Conservation (phyloP, 176 grass and related monocot species). For the Oryza glaberrima region DNA sequence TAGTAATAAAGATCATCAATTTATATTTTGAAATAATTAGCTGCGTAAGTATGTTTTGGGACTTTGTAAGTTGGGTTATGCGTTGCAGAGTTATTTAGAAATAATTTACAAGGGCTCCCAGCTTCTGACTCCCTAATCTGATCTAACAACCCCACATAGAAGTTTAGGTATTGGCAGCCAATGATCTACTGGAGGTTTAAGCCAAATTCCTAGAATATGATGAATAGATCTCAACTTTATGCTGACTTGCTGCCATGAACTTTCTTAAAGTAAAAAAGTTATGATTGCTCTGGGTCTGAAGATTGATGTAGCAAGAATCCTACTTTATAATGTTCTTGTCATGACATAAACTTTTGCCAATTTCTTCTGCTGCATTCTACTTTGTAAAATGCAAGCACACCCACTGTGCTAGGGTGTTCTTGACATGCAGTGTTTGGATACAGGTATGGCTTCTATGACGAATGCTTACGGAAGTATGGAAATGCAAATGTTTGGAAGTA, state of each 20-base stretch:
- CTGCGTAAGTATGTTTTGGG: background rate
- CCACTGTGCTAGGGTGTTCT: background rate
- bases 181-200: background rate
- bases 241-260: background rate
- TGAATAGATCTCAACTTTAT: background rate
- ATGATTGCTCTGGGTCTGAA: background rate
- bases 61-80: background rate
- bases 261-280: background rate
- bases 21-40: conserved; percentile 22
- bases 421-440: conserved; percentile 50
- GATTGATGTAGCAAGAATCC: conserved; percentile 8
- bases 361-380: conserved; percentile 14
- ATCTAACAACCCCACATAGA: background rate
- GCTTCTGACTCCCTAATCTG: background rate
- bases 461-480: conserved; percentile 97
- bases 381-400: conserved; percentile 31
- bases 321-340: background rate
- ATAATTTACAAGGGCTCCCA: background rate
- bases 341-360: conserved; percentile 9
- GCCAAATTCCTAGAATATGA: background rate
- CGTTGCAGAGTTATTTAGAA: background rate
- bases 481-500: conserved; percentile 99
- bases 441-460: conserved; percentile 99
- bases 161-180: conserved; percentile 7
- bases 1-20: background rate